phyloP scores from a whole-genome alignment of 208 protist species.

The Trichomonas tenax region DNA sequence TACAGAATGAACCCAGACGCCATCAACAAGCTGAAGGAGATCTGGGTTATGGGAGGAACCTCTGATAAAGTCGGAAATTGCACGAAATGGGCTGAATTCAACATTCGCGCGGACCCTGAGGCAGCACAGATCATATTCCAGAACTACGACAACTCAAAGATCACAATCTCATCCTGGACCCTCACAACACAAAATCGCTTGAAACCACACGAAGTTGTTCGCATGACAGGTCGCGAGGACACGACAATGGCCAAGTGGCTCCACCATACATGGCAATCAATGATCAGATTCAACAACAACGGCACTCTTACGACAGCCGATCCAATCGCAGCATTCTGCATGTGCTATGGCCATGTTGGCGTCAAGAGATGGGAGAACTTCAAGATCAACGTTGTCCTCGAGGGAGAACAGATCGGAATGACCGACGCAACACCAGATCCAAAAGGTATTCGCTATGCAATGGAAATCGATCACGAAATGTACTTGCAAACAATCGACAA shows the following conservation, averaged over 20 bases:
- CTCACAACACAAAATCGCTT: not conserved
- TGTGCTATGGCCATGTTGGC: not conserved
- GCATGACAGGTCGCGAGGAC: not conserved
- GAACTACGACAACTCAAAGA: not conserved
- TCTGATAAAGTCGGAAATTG: not conserved
- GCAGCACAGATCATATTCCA: not conserved
- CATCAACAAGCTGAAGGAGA: not conserved
- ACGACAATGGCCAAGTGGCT: not conserved
- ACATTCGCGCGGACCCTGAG: not conserved
- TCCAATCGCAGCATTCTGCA: not conserved
- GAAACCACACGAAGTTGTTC: not conserved
- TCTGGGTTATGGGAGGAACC: not conserved
- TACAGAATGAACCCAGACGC: not conserved
- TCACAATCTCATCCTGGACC: not conserved
- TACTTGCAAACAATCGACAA: not conserved
- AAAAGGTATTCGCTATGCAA: not conserved
- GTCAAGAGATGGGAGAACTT: not conserved
- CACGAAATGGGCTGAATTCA: constrained; percentile 3
- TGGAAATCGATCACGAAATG: not conserved
- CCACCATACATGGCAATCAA: not conserved
- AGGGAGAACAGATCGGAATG: not conserved
- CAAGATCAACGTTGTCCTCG: not conserved
- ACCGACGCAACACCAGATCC: not conserved
- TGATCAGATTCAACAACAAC: not conserved
- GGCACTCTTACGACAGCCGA: not conserved